These are phyloP conservation scores for Lasiodiplodia hormozganensis DNA, from an alignment of 2,329 filamentous ascomycete species.

Conservation along the genomic window DNA sequence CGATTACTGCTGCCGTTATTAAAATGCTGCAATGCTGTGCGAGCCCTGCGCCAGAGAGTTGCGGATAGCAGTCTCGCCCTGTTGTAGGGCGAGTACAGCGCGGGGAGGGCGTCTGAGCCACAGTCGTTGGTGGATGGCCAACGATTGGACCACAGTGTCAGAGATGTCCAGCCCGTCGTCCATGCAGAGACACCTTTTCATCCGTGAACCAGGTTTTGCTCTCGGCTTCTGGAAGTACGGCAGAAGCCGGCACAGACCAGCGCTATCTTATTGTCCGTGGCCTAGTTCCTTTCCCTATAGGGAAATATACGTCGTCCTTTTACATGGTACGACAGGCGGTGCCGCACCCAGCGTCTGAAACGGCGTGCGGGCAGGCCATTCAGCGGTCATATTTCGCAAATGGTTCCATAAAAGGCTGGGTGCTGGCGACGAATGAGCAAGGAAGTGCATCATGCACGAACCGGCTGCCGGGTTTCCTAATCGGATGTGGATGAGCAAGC, in stretches of 20 bases:
- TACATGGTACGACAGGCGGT: conserved; percentile 19
- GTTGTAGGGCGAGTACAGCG: conserved; percentile 17
- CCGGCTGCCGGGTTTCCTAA: background rate
- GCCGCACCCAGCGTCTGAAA: conserved; percentile 18
- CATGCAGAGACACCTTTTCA: conserved; percentile 14
- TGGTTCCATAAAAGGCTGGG: conserved; percentile 1
- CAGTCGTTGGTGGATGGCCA: conserved; percentile 2
- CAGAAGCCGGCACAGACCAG: conserved; percentile 24
- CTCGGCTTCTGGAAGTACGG: conserved; percentile 25
- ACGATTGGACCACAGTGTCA: conserved; percentile 21
- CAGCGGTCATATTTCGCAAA: conserved; percentile 5
- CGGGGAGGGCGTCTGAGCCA: conserved; percentile 13
- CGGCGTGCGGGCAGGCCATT: conserved; percentile 14
- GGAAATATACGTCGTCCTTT: conserved; percentile 14
- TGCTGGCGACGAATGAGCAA: conserved; percentile 8
- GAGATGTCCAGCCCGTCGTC: conserved; percentile 4
- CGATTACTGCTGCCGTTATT: background rate
- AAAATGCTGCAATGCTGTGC: background rate
- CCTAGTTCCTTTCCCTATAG: background rate
- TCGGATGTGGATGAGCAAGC: background rate
- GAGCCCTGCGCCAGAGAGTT: background rate
- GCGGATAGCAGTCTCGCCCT: conserved; percentile 16
- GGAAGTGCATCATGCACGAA: conserved; percentile 10
- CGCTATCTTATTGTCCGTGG: conserved; percentile 10
- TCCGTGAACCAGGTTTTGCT: conserved; percentile 15